Evolutionary conservation across 192 early-diverging fungal species (phyloP).

Genomic region (Chytriomyces confervae): DNA sequence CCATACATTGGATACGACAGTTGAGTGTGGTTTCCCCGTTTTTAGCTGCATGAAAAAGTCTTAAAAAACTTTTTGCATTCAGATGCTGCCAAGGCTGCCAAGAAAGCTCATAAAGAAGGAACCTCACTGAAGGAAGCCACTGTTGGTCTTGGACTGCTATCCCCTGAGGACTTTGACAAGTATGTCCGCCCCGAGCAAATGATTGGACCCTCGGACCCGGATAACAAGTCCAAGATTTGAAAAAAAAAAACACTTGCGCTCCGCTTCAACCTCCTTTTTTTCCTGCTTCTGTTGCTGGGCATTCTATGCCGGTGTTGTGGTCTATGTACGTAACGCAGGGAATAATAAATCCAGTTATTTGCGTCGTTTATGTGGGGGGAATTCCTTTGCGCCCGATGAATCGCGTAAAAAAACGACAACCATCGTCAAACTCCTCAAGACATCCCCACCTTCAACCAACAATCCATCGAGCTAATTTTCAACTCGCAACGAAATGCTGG

Average conservation of each 20-base stretch:
- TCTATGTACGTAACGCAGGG: too few relatives aligned
- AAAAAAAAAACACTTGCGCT: neutral
- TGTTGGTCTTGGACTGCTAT: constrained; percentile 83
- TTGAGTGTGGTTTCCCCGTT: neutral
- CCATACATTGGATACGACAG: constrained; percentile 87
- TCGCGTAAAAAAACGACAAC: too few relatives aligned
- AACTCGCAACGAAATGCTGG: too few relatives aligned
- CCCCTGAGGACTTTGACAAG: constrained; percentile 90
- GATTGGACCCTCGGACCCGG: constrained; percentile 49
- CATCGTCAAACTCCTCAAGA: too few relatives aligned
- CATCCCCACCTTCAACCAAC: too few relatives aligned
- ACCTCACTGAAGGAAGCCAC: constrained; percentile 90
- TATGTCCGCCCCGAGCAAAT: constrained; percentile 88
- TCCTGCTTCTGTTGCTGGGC: too few relatives aligned
- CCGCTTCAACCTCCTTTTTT: too few relatives aligned
- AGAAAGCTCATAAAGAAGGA: constrained; percentile 96
- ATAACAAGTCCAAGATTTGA: neutral
- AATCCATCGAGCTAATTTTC: too few relatives aligned
- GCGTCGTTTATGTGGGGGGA: too few relatives aligned
- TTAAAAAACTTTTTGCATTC: neutral
- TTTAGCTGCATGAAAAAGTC: neutral
- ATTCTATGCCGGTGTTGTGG: too few relatives aligned
- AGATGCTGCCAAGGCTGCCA: constrained; percentile 89
- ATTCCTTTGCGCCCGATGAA: too few relatives aligned
- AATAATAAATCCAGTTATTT: too few relatives aligned